These are phyloP conservation scores for Arthroderma sp. DNA, from an alignment of 2,329 filamentous ascomycete species.

Conservation along the genomic window DNA sequence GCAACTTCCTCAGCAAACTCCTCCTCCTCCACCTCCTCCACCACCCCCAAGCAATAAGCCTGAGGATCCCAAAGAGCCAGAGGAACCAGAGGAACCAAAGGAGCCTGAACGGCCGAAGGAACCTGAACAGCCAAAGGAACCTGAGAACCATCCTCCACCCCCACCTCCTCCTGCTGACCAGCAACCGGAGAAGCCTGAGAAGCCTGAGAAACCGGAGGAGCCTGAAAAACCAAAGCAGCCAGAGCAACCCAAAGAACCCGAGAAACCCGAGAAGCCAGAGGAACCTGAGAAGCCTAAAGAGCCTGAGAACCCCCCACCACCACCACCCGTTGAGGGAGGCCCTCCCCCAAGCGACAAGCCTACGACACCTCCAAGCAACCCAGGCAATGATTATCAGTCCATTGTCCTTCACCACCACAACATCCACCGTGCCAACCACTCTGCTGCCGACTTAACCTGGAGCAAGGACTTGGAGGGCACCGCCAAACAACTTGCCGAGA, in stretches of 20 bases:
- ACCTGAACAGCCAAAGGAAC: not conserved
- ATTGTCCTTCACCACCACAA: conserved; percentile 62
- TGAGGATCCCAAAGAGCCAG: not conserved
- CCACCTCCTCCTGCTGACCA: not conserved
- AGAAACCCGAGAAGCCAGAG: not conserved
- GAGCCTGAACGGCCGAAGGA: not conserved
- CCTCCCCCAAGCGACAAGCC: not conserved
- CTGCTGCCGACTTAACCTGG: conserved; percentile 51
- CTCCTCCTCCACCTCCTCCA: conserved; percentile 7
- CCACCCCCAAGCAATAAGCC: not conserved
- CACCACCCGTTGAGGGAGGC: not conserved
- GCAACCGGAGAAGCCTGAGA: not conserved
- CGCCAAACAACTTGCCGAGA: conserved; percentile 50
- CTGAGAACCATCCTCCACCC: conserved; percentile 1
- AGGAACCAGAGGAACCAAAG: not conserved
- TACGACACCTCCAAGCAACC: conserved; percentile 3
- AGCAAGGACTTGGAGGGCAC: conserved; percentile 48
- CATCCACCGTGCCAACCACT: conserved; percentile 71
- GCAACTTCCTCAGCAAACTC: conserved; percentile 1
- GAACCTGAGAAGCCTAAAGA: conserved; percentile 2
- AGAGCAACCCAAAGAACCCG: not conserved
- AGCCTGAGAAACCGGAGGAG: not conserved
- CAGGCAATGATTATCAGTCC: conserved; percentile 21
- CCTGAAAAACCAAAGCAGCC: not conserved
- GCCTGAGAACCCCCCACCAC: conserved; percentile 2